A percentile compares a stretch with the other conserved stretches of the same genome.
Conservation (phyloP, 2,329 filamentous ascomycete species). For the Pseudogymnoascus sp. region DNA sequence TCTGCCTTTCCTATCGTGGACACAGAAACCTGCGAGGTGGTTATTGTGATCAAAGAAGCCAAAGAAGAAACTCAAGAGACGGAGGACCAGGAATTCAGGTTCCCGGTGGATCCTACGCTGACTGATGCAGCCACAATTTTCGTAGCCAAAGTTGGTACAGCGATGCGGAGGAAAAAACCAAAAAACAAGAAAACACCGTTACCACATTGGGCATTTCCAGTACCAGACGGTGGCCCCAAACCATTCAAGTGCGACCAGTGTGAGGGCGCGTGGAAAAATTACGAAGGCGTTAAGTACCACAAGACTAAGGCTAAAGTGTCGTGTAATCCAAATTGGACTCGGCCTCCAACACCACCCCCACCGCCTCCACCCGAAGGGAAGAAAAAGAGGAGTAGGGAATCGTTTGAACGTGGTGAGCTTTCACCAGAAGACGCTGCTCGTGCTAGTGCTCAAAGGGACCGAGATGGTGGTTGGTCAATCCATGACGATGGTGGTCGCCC, state of each 20-base stretch:
- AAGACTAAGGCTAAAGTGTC: conserved; percentile 23
- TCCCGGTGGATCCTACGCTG: conserved; percentile 19
- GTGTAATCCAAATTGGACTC: conserved; percentile 28
- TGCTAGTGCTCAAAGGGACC: neutral
- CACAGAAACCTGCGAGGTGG: neutral
- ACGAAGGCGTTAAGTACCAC: conserved; percentile 30
- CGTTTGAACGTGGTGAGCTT: neutral
- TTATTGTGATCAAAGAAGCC: neutral
- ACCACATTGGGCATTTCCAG: conserved; percentile 1
- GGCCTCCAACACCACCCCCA: conserved; percentile 9
- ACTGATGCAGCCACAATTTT: conserved; percentile 21
- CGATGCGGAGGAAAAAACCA: conserved; percentile 10
- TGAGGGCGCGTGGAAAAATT: conserved; percentile 25
- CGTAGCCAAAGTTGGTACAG: conserved; percentile 24
- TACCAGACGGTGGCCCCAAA: conserved; percentile 17
- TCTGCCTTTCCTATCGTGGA: neutral
- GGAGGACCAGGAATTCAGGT: conserved; percentile 18
- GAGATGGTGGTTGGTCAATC: conserved; percentile 20
- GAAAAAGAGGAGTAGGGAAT: conserved; percentile 8
- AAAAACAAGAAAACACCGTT: conserved; percentile 13
- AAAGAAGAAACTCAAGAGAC: neutral
- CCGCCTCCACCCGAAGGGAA: conserved; percentile 11
- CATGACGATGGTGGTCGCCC: conserved; percentile 18
- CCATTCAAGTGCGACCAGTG: conserved; percentile 27
- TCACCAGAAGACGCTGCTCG: conserved; percentile 9